These are phyloP conservation scores for Delphinella strobiligena DNA, from an alignment of 2,329 filamentous ascomycete species.

Conservation along the genomic window DNA sequence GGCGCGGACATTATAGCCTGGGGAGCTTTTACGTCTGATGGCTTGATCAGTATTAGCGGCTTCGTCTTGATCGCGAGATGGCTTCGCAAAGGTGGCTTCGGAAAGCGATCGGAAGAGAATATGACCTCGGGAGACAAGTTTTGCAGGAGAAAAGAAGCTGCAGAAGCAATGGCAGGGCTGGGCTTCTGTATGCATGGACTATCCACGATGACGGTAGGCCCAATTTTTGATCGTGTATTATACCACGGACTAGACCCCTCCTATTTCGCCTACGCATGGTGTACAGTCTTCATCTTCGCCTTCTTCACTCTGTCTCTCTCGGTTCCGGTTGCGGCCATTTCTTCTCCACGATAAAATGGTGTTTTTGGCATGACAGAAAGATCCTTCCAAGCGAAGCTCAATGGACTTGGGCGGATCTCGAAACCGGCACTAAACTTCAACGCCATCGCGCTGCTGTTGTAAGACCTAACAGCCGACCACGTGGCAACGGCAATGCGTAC, in stretches of 20 bases:
- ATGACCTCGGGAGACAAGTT: not conserved
- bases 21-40: slow-evolving; percentile 10
- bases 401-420: slow-evolving; percentile 2
- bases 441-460: too few relatives aligned
- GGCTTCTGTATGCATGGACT: slow-evolving; percentile 9
- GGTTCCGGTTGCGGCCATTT: slow-evolving; percentile 10
- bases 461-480: too few relatives aligned
- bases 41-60: slow-evolving; percentile 7
- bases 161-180: slow-evolving; percentile 10
- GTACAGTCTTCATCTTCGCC: slow-evolving; percentile 8
- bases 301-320: slow-evolving; percentile 9
- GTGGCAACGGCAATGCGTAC: too few relatives aligned
- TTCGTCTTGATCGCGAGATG: slow-evolving; percentile 6
- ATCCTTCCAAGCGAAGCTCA: slow-evolving; percentile 10
- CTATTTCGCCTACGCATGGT: slow-evolving; percentile 9
- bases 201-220: slow-evolving; percentile 8
- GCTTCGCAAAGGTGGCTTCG: not conserved
- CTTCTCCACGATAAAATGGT: slow-evolving; percentile 10
- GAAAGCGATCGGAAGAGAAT: not conserved
- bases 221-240: slow-evolving; percentile 8
- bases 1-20: slow-evolving; percentile 10
- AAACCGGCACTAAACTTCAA: not conserved
- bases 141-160: slow-evolving; percentile 5
- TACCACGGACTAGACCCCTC: slow-evolving; percentile 8
- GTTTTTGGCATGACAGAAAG: slow-evolving; percentile 8